Evolutionary conservation across 2,329 filamentous ascomycete genomes (phyloP), one percentile per base, ranked within the genome.

Genomic region (Diaporthe sp.): DNA sequence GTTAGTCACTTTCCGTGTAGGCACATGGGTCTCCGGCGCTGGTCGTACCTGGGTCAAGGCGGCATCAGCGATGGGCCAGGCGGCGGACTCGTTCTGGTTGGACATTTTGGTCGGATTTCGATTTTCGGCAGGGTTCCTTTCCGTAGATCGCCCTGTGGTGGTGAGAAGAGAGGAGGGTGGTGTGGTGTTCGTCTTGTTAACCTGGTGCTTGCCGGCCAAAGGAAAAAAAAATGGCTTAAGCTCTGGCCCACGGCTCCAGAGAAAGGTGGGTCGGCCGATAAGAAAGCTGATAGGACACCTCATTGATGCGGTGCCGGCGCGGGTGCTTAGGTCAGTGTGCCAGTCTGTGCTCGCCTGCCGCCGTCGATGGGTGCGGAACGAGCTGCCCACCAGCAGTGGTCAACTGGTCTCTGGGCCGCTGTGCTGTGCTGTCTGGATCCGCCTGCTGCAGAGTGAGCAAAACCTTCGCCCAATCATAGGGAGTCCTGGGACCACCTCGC

Each of bases 1-100:
- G 32, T 73, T 22, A 70, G 71, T 27, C 17, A 25, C 30, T 30
- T 61, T n/a, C 50, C 10, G 30, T 5, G 56, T 58, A 25, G 32
- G 39, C 32, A 37, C 51, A 77, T 97, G 88, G 80, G 59, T 91
- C 90, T 63, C 15, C 4, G n/a, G 39, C n/a, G 32, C 17, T n/a
- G 27, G 22, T 35, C 73, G 25, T 58, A 75, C 73, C 70, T 74
- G 72, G 70, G 72, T 63, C 74, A 75, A 30, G 68, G 74, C 74
- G 81, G 91, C 88, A 82, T 94, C 93, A 84, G 93, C 93, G 82
- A 93, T 83, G 76, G 92, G 92, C 92, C 92, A 94, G 77, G 92
- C 92, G 56, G 80, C 80, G 47, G 79, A 81, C 72, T 81, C 79
- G 79, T 81, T 81, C 76, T 81, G 79, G 75, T 78, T 77, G 68